These are phyloP conservation scores for Cryptosporidium bovis DNA, from an alignment of 169 alveolate species.

Conservation along the genomic window DNA sequence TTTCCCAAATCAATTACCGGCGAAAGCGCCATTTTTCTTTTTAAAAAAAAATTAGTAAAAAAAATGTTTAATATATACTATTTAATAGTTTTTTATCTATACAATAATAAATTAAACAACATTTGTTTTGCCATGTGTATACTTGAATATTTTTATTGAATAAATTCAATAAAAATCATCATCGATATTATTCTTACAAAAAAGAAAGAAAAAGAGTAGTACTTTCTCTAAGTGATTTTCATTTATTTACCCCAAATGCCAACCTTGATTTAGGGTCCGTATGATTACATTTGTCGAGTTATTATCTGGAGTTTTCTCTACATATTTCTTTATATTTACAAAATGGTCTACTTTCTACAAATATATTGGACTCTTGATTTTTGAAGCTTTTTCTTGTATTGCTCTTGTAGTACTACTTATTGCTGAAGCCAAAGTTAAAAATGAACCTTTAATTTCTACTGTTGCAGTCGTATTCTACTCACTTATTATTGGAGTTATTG, in stretches of 20 bases:
- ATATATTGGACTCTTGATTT: not conserved
- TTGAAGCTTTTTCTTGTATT: slow-evolving; percentile 30
- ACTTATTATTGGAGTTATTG: slow-evolving; percentile 13
- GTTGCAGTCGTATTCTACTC: slow-evolving; percentile 22
- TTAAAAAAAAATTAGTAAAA: too few species aligned
- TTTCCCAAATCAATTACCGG: too few species aligned
- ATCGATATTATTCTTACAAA: not conserved
- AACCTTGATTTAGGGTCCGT: not conserved
- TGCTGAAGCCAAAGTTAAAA: not conserved
- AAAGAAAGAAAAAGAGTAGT: not conserved
- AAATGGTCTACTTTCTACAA: slow-evolving; percentile 28
- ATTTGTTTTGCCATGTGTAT: too few species aligned
- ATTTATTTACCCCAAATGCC: not conserved
- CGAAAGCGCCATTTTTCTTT: too few species aligned
- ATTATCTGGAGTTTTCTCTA: not conserved
- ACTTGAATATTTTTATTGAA: too few species aligned
- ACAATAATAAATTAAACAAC: too few species aligned
- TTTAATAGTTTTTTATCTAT: too few species aligned
- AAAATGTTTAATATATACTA: too few species aligned
- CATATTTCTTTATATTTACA: not conserved
- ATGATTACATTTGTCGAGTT: slow-evolving; percentile 9
- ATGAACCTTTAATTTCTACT: not conserved
- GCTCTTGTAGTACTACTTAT: not conserved
- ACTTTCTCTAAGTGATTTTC: too few species aligned
- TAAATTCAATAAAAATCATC: too few species aligned